Evolutionary conservation across 2,329 filamentous ascomycete species (phyloP).

Genomic region (Trichoderma sp.): DNA sequence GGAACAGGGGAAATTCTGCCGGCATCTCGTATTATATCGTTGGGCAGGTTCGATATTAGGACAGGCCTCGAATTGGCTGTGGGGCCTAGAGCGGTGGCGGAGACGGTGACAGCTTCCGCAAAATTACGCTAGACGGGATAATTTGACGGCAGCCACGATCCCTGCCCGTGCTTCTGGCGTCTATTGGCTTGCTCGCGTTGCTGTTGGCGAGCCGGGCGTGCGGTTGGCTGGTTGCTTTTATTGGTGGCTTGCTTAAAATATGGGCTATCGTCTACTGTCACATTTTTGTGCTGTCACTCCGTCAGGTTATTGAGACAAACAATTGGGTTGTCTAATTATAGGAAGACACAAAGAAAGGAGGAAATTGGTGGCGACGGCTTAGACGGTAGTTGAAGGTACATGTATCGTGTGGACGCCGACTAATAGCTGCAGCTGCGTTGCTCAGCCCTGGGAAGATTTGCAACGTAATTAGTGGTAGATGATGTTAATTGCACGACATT

Average conservation of each 20-base stretch:
- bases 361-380: not conserved
- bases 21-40: conserved; percentile 4
- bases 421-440: too few species aligned
- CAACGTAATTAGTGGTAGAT: too few species aligned
- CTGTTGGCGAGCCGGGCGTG: not conserved
- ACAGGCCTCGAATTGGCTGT: not conserved
- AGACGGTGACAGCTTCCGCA: conserved; percentile 11
- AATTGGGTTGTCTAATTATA: not conserved
- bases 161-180: not conserved
- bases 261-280: not conserved
- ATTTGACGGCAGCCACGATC: conserved; percentile 12
- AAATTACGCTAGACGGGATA: conserved; percentile 15
- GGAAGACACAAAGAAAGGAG: not conserved
- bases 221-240: not conserved
- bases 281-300: too few species aligned
- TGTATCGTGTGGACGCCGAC: too few species aligned
- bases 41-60: not conserved
- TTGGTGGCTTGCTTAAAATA: not conserved
- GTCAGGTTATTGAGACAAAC: not conserved
- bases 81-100: conserved; percentile 2
- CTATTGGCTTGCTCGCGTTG: not conserved
- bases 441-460: too few species aligned
- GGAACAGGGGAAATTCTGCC: not conserved
- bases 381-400: too few species aligned
- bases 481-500: too few species aligned